These are phyloP conservation scores for Morella rubra DNA, from an alignment of 306 rosid species.

Conservation along the genomic window DNA sequence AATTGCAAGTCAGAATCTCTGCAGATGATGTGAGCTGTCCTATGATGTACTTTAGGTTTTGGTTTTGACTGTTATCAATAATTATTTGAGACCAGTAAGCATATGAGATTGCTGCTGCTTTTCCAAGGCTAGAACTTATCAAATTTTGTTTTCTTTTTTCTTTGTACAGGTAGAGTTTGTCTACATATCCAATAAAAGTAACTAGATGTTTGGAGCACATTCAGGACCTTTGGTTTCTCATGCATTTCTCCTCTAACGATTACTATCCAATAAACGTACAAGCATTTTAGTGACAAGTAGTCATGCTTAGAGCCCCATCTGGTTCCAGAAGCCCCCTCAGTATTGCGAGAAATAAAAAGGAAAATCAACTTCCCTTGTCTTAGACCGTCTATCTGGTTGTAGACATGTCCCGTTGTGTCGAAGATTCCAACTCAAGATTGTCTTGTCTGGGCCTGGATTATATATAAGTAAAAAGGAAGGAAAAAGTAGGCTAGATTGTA, in stretches of 20 bases:
- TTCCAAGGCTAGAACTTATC: neutral
- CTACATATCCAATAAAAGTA: neutral
- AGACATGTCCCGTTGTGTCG: no score
- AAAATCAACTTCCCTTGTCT: no score
- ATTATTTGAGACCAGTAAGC: neutral
- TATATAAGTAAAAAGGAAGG: no score
- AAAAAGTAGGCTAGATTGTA: no score
- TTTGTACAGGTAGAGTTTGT: neutral
- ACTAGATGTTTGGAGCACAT: neutral
- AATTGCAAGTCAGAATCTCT: conserved; percentile 77
- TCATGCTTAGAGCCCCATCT: neutral
- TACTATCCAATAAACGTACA: no score
- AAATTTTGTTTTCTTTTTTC: neutral
- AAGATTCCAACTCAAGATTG: no score
- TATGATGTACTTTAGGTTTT: conserved; percentile 11
- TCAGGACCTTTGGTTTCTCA: neutral
- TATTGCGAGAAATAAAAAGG: no score
- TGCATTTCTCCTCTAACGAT: neutral
- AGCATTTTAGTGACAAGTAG: neutral
- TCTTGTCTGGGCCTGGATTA: no score
- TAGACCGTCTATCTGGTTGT: no score
- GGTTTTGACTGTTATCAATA: neutral
- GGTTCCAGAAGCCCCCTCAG: neutral
- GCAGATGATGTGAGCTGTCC: conserved; percentile 83
- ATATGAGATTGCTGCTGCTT: neutral